Conservation (phyloP, 2,329 filamentous ascomycete species). For the Chlorencoelia australis region DNA sequence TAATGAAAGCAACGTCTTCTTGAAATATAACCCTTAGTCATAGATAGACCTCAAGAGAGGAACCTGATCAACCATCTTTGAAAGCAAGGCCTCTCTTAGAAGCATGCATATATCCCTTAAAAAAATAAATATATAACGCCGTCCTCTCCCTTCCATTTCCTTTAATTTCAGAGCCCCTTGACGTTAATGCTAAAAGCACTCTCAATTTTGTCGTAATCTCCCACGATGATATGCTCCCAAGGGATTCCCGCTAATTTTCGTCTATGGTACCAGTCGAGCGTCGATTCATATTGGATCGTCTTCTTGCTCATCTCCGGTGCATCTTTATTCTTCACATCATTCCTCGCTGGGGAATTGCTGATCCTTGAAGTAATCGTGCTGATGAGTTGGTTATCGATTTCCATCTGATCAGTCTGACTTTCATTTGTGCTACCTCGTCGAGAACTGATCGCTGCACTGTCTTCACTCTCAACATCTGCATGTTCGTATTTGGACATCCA, state of each 20-base stretch:
- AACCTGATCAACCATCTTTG: too few relatives aligned
- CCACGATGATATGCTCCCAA: conserved; percentile 11
- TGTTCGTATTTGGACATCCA: conserved; percentile 35
- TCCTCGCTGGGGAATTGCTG: background rate
- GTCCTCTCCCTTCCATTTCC: too few relatives aligned
- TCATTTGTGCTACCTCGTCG: background rate
- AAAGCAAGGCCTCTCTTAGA: too few relatives aligned
- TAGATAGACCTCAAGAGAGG: too few relatives aligned
- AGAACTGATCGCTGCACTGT: background rate
- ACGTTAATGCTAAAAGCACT: too few relatives aligned
- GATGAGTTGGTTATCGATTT: background rate
- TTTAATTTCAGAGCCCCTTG: too few relatives aligned
- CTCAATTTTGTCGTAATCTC: background rate
- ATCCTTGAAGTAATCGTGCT: background rate
- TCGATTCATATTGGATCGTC: conserved; percentile 7
- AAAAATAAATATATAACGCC: too few relatives aligned
- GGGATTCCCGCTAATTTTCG: conserved; percentile 3
- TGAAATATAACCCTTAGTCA: too few relatives aligned
- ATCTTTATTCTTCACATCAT: background rate
- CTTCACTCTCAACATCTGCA: background rate
- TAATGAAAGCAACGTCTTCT: too few relatives aligned
- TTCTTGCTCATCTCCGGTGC: background rate
- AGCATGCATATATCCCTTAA: too few relatives aligned
- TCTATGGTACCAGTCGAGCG: conserved; percentile 10
- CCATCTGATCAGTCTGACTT: background rate